Percentiles rank a stretch among this genome's conserved stretches.
These are phyloP conservation scores for Collybia nuda DNA, from an alignment of 768 basidiomycete genomes.

Conservation along the genomic window DNA sequence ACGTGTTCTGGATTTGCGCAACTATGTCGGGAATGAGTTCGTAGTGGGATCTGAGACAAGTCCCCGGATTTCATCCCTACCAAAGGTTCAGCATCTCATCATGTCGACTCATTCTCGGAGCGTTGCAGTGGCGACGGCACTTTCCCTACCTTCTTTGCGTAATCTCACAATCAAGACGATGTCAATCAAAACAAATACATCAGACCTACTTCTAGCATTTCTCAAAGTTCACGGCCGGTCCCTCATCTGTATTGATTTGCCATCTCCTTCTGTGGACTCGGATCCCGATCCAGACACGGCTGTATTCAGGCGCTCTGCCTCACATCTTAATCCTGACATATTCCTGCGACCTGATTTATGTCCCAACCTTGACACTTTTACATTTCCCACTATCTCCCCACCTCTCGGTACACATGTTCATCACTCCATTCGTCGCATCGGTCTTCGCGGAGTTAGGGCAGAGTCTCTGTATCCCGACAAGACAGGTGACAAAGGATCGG, in stretches of 20 bases:
- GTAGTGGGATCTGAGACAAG: slow-evolving; percentile 11
- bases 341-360: slow-evolving; percentile 43
- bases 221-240: slow-evolving; percentile 40
- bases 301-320: slow-evolving; percentile 19
- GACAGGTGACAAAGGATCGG: slow-evolving; percentile 21
- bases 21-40: slow-evolving; percentile 29
- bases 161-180: slow-evolving; percentile 40
- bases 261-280: slow-evolving; percentile 30
- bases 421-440: slow-evolving; percentile 43
- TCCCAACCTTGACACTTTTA: slow-evolving; percentile 43
- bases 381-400: slow-evolving; percentile 38
- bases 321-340: slow-evolving; percentile 36
- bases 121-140: slow-evolving; percentile 33
- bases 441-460: slow-evolving; percentile 40
- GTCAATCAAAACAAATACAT: slow-evolving; percentile 13
- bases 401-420: slow-evolving; percentile 25
- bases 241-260: slow-evolving; percentile 39
- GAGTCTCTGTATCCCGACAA: slow-evolving; percentile 42
- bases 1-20: slow-evolving; percentile 45
- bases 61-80: slow-evolving; percentile 29
- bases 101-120: slow-evolving; percentile 37
- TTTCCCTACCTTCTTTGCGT: slow-evolving; percentile 41
- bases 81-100: slow-evolving; percentile 41
- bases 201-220: slow-evolving; percentile 31
- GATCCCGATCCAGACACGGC: slow-evolving; percentile 31